Evolutionary conservation across 768 basidiomycete genomes (phyloP), one percentile per base, ranked within the genome.

Genomic region (Macrocybe gigantea): DNA sequence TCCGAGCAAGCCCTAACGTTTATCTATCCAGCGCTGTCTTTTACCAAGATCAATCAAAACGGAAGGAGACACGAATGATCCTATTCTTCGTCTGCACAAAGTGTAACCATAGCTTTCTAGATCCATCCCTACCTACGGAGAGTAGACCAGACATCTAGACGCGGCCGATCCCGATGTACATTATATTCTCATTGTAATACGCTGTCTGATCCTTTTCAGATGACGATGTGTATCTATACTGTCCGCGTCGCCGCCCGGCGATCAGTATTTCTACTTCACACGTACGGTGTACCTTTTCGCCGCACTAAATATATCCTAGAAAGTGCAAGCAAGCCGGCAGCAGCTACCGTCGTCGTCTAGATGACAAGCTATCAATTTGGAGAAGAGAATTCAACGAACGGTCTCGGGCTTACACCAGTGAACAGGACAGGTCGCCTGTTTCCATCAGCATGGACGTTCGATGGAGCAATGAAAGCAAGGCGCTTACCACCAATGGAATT

Each of bases 41-140:
- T 61, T 98, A 88, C 65, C 95, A 97, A 65, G 95, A 97, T 66
- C 95, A 98, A 64, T 96, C 93, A 12, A 94, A 95, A 63, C 85
- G 95, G 47, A 92, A 91, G 58, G 92, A 95, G 62, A 97, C 95
- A 1, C 79, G 88, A 2, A 95, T 95, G 93, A 89, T 90, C 43
- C 75, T 93, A 1, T 94, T 93, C 71, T 94, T 83, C 61, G 90
- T 93, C 40, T 94, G 91, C 62, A 79, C 82, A 14, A 86, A 86
- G 56, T 92, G 89, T 63, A 83, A 85, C 54, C 71, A 86, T 54
- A 80, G 73, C 57, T 92, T 85, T 60, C 75, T 74, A 45, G 90
- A 93, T 64, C 83, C 88, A 14, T 74, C 72, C 15, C 58, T 88
- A 38, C 69, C 77, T 6, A 59, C 62, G 33, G 79, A 82, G 9